Evolutionary conservation across 768 basidiomycete genomes (phyloP).

Genomic region (Chalciporus pseudorubinellus): DNA sequence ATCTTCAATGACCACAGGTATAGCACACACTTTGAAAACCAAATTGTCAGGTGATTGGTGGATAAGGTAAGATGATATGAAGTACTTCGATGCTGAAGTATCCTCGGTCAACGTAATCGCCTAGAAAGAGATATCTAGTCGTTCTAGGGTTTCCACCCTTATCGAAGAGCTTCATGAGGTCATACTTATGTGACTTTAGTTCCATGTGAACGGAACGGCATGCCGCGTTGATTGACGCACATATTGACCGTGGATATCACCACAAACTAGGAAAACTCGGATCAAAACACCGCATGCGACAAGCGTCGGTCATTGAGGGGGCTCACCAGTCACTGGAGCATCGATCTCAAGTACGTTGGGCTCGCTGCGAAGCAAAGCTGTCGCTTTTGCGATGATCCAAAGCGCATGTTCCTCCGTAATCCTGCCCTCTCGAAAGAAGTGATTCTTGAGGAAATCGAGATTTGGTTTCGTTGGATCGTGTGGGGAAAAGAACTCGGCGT

Average conservation of each 20-base stretch:
- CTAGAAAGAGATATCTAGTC: conserved; percentile 71
- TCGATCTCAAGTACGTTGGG: conserved; percentile 69
- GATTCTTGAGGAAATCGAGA: conserved; percentile 72
- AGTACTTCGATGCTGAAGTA: conserved; percentile 73
- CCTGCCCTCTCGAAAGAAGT: conserved; percentile 70
- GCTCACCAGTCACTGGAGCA: conserved; percentile 67
- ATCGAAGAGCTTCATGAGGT: conserved; percentile 79
- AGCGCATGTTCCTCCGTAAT: conserved; percentile 65
- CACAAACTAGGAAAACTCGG: conserved; percentile 13
- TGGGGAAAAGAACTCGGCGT: conserved; percentile 73
- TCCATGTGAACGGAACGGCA: not conserved
- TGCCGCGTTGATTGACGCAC: conserved; percentile 18
- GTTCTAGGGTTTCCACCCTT: conserved; percentile 73
- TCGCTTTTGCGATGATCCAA: conserved; percentile 60
- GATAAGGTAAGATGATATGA: not conserved
- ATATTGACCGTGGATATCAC: conserved; percentile 24
- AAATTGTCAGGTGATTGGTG: conserved; percentile 1
- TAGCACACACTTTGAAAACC: conserved; percentile 43
- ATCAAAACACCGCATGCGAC: not conserved
- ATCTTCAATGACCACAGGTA: conserved; percentile 65
- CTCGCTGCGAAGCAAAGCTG: conserved; percentile 54
- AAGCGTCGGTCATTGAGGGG: not conserved
- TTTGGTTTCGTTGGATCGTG: conserved; percentile 64
- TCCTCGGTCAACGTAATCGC: conserved; percentile 74
- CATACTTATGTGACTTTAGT: conserved; percentile 46